phyloP scores from a whole-genome alignment of 768 basidiomycete species.

The Suillus cothurnatus region DNA sequence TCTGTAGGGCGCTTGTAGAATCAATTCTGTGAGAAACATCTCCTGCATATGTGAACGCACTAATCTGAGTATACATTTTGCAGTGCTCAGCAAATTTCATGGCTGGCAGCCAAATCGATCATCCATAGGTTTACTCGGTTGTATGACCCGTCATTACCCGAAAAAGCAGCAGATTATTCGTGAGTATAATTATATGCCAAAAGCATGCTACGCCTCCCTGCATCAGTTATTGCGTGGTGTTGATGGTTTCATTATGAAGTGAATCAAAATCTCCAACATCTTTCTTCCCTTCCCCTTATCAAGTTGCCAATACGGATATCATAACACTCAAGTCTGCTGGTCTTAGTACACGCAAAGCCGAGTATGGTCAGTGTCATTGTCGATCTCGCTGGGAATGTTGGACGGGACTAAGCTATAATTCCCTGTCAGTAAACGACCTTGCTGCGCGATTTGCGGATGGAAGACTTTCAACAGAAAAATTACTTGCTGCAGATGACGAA shows the following conservation, averaged over 20 bases:
- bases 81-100: conserved; percentile 82
- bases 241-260: conserved; percentile 11
- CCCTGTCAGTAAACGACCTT: conserved; percentile 65
- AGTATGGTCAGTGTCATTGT: conserved; percentile 64
- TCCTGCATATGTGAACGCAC: background rate
- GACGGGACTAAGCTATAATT: background rate
- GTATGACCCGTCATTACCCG: conserved; percentile 74
- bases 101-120: conserved; percentile 85
- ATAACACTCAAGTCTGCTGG: conserved; percentile 70
- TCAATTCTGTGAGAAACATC: conserved; percentile 63
- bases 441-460: conserved; percentile 82
- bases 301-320: conserved; percentile 65
- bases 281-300: conserved; percentile 73
- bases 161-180: conserved; percentile 58
- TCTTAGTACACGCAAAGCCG: conserved; percentile 82
- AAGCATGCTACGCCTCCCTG: background rate
- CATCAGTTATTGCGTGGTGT: background rate
- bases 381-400: background rate
- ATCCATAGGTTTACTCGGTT: conserved; percentile 77
- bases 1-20: conserved; percentile 61
- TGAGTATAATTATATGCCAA: conserved; percentile 28
- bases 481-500: conserved; percentile 73
- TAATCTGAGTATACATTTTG: background rate
- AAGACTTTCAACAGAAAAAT: conserved; percentile 69
- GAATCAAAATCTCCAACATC: conserved; percentile 27